Conservation (phyloP, 805 yeast genomes). For the Zygosaccharomyces bisporus region DNA sequence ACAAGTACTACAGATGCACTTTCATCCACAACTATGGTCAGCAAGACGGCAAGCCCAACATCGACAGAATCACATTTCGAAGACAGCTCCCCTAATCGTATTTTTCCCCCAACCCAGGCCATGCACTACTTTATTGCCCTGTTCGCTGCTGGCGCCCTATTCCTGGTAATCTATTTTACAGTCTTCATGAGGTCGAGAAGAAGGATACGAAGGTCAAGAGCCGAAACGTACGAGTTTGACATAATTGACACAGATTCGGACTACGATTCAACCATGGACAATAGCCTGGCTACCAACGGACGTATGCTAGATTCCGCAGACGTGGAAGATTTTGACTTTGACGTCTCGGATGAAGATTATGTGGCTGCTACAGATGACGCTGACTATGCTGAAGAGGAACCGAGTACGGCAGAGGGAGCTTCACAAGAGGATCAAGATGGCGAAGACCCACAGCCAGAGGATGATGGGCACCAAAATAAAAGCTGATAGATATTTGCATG, state of each 20-base stretch:
- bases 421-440: neutral
- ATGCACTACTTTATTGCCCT: constrained; percentile 61
- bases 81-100: constrained; percentile 31
- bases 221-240: constrained; percentile 73
- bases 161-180: constrained; percentile 44
- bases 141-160: constrained; percentile 54
- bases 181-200: constrained; percentile 42
- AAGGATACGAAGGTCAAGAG: constrained; percentile 53
- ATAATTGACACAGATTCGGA: constrained; percentile 62
- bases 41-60: constrained; percentile 1
- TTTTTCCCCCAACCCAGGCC: constrained; percentile 43
- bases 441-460: neutral
- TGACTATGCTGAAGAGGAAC: constrained; percentile 2
- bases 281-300: constrained; percentile 16
- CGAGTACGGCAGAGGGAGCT: neutral
- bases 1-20: constrained; percentile 2
- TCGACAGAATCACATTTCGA: constrained; percentile 16
- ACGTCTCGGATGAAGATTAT: constrained; percentile 34
- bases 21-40: constrained; percentile 6
- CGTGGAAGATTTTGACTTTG: constrained; percentile 34
- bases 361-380: constrained; percentile 8
- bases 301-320: constrained; percentile 18
- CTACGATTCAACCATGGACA: constrained; percentile 33
- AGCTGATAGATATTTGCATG: constrained; percentile 7
- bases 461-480: neutral